Conservation (phyloP, 805 yeast genomes). For the Candida jianshihensis region DNA sequence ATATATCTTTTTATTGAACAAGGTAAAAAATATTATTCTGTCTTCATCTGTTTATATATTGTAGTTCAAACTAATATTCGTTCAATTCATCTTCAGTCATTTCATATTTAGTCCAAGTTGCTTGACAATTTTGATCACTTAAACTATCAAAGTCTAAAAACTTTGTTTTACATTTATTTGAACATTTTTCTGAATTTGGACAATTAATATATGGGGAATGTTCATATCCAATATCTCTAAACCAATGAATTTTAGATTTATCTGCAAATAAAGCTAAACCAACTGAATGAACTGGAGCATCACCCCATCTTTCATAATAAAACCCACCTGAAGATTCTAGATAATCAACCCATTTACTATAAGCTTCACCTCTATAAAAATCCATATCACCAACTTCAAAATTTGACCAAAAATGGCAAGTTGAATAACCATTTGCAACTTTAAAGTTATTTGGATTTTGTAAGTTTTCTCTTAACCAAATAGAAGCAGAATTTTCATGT, state of each 20-base stretch:
- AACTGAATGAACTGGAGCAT: conserved; percentile 82
- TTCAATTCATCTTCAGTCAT: conserved; percentile 26
- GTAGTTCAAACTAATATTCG: conserved; percentile 19
- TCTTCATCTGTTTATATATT: too few species aligned
- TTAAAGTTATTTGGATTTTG: conserved; percentile 41
- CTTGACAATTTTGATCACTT: conserved; percentile 66
- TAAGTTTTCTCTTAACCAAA: conserved; percentile 54
- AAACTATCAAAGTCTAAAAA: conserved; percentile 47
- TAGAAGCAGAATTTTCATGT: conserved; percentile 50
- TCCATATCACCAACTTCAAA: conserved; percentile 85
- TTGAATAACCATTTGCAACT: conserved; percentile 41
- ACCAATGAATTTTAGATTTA: conserved; percentile 71
- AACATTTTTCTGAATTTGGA: conserved; percentile 51
- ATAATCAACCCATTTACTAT: conserved; percentile 52
- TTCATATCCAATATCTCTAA: conserved; percentile 73
- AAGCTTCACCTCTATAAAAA: conserved; percentile 64
- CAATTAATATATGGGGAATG: conserved; percentile 75
- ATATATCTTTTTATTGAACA: too few species aligned
- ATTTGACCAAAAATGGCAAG: conserved; percentile 87
- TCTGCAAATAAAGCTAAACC: conserved; percentile 71
- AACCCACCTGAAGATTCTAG: conserved; percentile 72
- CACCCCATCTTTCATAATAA: conserved; percentile 91
- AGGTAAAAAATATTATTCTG: background rate
- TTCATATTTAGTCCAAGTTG: conserved; percentile 54
- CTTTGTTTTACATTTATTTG: conserved; percentile 41